Percentiles rank a stretch among this genome's conserved stretches.
phyloP scores from a whole-genome alignment of 2,329 filamentous ascomycete genomes.

The Verticillium dahliae region DNA sequence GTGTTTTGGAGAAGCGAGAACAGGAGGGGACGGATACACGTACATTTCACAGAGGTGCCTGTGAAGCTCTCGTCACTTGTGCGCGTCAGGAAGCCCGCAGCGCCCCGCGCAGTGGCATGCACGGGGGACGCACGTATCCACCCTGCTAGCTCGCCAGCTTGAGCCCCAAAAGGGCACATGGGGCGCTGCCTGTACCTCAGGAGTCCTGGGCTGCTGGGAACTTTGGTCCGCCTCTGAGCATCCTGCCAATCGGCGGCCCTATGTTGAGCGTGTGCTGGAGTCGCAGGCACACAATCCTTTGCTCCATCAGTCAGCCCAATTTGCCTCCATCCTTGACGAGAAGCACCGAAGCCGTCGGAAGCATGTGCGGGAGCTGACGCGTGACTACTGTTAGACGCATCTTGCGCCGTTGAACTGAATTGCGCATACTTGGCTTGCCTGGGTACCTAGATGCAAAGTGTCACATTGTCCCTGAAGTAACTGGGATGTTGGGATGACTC shows the following conservation, averaged over 20 bases:
- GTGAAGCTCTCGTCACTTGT: conserved; percentile 1
- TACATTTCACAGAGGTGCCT: background rate
- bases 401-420: too few species aligned
- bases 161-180: background rate
- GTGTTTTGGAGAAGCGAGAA: background rate
- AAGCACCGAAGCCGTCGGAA: background rate
- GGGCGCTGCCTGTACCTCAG: background rate
- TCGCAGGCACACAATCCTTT: background rate
- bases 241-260: background rate
- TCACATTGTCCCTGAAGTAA: too few species aligned
- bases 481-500: background rate
- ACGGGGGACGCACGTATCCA: background rate
- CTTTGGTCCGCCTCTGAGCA: background rate
- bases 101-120: background rate
- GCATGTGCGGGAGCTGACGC: too few species aligned
- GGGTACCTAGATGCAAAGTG: too few species aligned
- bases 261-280: background rate
- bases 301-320: background rate
- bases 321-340: background rate
- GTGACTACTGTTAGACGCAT: too few species aligned
- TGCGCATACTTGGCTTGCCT: too few species aligned
- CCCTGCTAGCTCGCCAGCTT: background rate
- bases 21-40: background rate
- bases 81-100: conserved; percentile 8
- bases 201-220: background rate